These are phyloP conservation scores for Coemansia sp. DNA, from an alignment of 192 early-diverging fungal genomes.

Conservation along the genomic window DNA sequence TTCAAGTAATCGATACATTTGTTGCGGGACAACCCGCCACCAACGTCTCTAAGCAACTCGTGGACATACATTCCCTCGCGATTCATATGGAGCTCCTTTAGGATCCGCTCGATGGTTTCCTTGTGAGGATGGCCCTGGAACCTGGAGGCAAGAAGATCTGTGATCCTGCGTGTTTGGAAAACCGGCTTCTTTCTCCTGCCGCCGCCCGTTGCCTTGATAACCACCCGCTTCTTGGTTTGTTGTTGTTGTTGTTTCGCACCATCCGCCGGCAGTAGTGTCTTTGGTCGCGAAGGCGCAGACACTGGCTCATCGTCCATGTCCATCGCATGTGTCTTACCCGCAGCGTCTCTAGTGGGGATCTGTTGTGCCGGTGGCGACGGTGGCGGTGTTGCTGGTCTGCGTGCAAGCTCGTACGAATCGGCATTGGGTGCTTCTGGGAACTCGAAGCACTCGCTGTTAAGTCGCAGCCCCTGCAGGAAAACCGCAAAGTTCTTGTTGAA, in stretches of 20 bases:
- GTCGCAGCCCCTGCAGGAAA: slow-evolving; percentile 45
- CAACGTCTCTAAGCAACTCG: slow-evolving; percentile 43
- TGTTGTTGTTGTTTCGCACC: slow-evolving; percentile 10
- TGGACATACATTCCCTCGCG: slow-evolving; percentile 51
- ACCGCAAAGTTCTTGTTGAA: slow-evolving; percentile 53
- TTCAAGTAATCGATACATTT: slow-evolving; percentile 53
- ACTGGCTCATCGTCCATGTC: background rate
- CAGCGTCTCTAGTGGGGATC: background rate
- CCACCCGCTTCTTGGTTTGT: slow-evolving; percentile 40
- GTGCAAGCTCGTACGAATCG: slow-evolving; percentile 30
- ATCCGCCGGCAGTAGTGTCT: background rate
- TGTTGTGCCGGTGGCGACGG: background rate
- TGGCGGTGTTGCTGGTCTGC: slow-evolving; percentile 35
- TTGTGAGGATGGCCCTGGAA: slow-evolving; percentile 49
- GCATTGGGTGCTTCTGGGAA: slow-evolving; percentile 47
- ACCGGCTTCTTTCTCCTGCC: slow-evolving; percentile 35
- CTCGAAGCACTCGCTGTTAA: slow-evolving; percentile 49
- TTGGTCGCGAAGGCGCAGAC: slow-evolving; percentile 12
- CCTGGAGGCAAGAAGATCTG: slow-evolving; percentile 33
- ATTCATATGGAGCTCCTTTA: slow-evolving; percentile 49
- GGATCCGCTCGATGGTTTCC: slow-evolving; percentile 39
- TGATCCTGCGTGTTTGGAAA: slow-evolving; percentile 43
- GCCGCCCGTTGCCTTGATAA: slow-evolving; percentile 29
- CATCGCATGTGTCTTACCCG: background rate
- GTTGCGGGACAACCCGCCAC: slow-evolving; percentile 32